phyloP scores from a whole-genome alignment of 805 yeast species.

The Schwanniomyces occidentalis region DNA sequence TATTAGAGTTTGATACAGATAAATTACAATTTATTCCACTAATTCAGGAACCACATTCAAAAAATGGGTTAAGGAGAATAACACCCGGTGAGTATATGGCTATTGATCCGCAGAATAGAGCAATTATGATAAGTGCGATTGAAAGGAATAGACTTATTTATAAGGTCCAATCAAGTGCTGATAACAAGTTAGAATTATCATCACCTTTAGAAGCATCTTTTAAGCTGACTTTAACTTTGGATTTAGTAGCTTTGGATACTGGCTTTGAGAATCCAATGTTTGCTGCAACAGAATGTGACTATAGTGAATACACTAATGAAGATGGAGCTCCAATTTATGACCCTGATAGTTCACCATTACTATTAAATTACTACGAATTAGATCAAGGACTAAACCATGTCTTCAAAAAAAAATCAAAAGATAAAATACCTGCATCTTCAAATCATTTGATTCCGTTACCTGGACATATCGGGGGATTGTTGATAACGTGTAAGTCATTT shows the following conservation, averaged over 20 bases:
- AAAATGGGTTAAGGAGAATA: slow-evolving; percentile 72
- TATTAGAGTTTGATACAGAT: slow-evolving; percentile 47
- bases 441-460: slow-evolving; percentile 68
- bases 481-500: slow-evolving; percentile 60
- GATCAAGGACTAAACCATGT: slow-evolving; percentile 86
- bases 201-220: slow-evolving; percentile 74
- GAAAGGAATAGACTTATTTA: slow-evolving; percentile 76
- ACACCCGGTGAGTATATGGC: slow-evolving; percentile 74
- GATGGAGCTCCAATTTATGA: slow-evolving; percentile 9
- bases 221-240: slow-evolving; percentile 51
- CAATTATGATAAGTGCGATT: slow-evolving; percentile 66
- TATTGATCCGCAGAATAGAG: slow-evolving; percentile 71
- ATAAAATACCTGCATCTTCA: slow-evolving; percentile 31
- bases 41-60: slow-evolving; percentile 65
- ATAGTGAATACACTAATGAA: slow-evolving; percentile 26
- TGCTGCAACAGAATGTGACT: slow-evolving; percentile 73
- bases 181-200: slow-evolving; percentile 50
- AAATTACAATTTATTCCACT: slow-evolving; percentile 46
- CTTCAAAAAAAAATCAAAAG: slow-evolving; percentile 39
- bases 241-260: slow-evolving; percentile 63
- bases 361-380: slow-evolving; percentile 70
- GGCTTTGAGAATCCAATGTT: slow-evolving; percentile 83
- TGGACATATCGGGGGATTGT: slow-evolving; percentile 65
- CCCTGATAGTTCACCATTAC: slow-evolving; percentile 13
- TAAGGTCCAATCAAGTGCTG: slow-evolving; percentile 50